These are phyloP conservation scores for Aspergillus udagawae DNA, from an alignment of 2,329 filamentous ascomycete species.

Conservation along the genomic window DNA sequence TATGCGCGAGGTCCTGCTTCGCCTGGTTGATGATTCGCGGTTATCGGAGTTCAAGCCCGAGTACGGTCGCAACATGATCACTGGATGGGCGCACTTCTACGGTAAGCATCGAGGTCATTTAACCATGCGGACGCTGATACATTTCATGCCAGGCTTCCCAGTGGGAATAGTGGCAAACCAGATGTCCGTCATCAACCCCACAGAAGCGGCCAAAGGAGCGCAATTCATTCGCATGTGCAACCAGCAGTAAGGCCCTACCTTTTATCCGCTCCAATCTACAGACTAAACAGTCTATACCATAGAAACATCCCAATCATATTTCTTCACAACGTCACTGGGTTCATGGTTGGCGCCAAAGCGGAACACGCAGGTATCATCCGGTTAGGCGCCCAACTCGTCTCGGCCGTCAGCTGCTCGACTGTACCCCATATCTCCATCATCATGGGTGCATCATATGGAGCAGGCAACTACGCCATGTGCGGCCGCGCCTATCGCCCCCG, in stretches of 20 bases:
- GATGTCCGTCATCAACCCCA: conserved; percentile 37
- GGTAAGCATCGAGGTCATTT: conserved; percentile 16
- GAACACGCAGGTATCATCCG: conserved; percentile 46
- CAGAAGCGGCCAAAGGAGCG: conserved; percentile 40
- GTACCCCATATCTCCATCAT: conserved; percentile 46
- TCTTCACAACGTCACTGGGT: conserved; percentile 47
- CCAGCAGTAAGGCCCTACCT: conserved; percentile 30
- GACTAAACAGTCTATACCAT: conserved; percentile 2
- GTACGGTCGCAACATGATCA: conserved; percentile 38
- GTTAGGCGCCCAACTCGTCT: conserved; percentile 43
- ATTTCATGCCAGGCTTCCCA: conserved; percentile 21
- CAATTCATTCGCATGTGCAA: conserved; percentile 46
- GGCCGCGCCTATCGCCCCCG: conserved; percentile 40
- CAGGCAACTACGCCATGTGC: conserved; percentile 48
- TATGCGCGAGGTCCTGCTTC: conserved; percentile 39
- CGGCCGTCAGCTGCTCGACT: conserved; percentile 41
- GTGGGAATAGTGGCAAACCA: conserved; percentile 43
- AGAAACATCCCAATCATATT: conserved; percentile 42
- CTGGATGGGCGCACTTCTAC: conserved; percentile 37
- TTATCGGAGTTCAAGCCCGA: conserved; percentile 39
- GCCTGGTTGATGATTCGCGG: conserved; percentile 42
- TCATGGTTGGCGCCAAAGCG: conserved; percentile 47
- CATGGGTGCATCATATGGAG: conserved; percentile 44
- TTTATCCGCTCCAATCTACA: too few relatives aligned
- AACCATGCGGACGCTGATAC: too few relatives aligned